Percentiles rank a stretch among this genome's conserved stretches.
Conservation (phyloP, 306 rosid species). For the Malus asiatica region DNA sequence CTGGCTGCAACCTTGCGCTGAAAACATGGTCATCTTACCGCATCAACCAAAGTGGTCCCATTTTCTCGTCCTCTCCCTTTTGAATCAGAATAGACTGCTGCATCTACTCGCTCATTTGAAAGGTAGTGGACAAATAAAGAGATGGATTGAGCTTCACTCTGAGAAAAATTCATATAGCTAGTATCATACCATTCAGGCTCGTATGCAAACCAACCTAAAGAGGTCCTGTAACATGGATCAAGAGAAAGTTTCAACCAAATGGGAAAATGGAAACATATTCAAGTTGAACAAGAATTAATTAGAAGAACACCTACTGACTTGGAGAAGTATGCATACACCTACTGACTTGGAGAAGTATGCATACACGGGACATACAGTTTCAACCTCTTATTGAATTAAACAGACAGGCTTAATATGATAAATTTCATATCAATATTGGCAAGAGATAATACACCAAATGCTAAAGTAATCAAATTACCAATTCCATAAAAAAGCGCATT, state of each 20-base stretch:
- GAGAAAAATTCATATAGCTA: slow-evolving; percentile 62
- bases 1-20: slow-evolving; percentile 1
- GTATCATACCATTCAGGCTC: slow-evolving; percentile 86
- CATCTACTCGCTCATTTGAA: slow-evolving; percentile 60
- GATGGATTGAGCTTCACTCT: slow-evolving; percentile 92
- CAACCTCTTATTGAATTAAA: slow-evolving; percentile 6
- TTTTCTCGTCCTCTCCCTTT: slow-evolving; percentile 76
- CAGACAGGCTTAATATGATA: neutral
- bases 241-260: slow-evolving; percentile 23
- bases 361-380: slow-evolving; percentile 1
- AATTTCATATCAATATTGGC: neutral
- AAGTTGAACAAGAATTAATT: neutral
- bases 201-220: slow-evolving; percentile 90
- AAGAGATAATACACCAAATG: neutral
- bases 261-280: slow-evolving; percentile 7
- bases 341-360: neutral
- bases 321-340: slow-evolving; percentile 2
- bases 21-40: slow-evolving; percentile 45
- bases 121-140: slow-evolving; percentile 77
- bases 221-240: slow-evolving; percentile 54
- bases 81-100: slow-evolving; percentile 42
- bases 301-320: slow-evolving; percentile 8
- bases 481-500: neutral
- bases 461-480: neutral
- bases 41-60: slow-evolving; percentile 49